Percentiles rank a stretch among this genome's conserved stretches.
These are phyloP conservation scores for Cutaneotrichosporon sp. DNA, from an alignment of 1,284 basidiomycete species.

Conservation along the genomic window DNA sequence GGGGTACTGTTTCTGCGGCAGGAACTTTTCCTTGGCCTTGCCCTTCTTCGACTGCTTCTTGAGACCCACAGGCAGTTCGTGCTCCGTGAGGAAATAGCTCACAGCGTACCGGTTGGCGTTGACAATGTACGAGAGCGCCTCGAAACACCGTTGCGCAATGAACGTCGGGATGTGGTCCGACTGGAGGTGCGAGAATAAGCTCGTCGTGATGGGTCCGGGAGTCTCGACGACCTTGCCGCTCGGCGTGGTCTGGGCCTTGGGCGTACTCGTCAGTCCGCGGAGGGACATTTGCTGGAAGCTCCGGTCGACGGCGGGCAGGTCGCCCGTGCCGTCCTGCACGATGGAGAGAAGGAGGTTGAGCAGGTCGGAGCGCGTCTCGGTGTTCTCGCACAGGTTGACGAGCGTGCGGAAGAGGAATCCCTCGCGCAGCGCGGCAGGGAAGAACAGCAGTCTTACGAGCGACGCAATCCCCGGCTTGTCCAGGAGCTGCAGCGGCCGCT, in stretches of 20 bases:
- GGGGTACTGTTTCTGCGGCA: conserved; percentile 76
- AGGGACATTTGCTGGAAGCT: conserved; percentile 90
- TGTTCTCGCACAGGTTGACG: conserved; percentile 92
- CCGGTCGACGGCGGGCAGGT: conserved; percentile 84
- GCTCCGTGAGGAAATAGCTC: conserved; percentile 88
- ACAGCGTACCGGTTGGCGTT: conserved; percentile 73
- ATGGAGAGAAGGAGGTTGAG: conserved; percentile 89
- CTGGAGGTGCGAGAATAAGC: conserved; percentile 61
- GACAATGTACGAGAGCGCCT: conserved; percentile 80
- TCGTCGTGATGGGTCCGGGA: conserved; percentile 49
- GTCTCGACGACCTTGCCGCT: conserved; percentile 46
- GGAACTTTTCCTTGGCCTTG: conserved; percentile 84
- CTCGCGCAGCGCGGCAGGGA: conserved; percentile 78
- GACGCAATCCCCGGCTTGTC: conserved; percentile 87
- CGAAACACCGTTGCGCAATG: conserved; percentile 85
- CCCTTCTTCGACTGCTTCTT: conserved; percentile 71
- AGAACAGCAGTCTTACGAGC: conserved; percentile 89
- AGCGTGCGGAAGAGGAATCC: conserved; percentile 82
- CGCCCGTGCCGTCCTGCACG: conserved; percentile 89
- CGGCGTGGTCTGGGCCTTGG: conserved; percentile 67
- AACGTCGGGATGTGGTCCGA: conserved; percentile 82
- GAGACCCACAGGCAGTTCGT: conserved; percentile 73
- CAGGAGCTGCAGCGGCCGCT: conserved; percentile 68
- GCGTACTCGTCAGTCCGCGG: conserved; percentile 56
- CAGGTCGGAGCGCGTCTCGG: conserved; percentile 82